Evolutionary conservation across 176 grass and related monocot species (phyloP), one percentile per base, ranked within the genome.

Genomic region (Phoenix dactylifera): DNA sequence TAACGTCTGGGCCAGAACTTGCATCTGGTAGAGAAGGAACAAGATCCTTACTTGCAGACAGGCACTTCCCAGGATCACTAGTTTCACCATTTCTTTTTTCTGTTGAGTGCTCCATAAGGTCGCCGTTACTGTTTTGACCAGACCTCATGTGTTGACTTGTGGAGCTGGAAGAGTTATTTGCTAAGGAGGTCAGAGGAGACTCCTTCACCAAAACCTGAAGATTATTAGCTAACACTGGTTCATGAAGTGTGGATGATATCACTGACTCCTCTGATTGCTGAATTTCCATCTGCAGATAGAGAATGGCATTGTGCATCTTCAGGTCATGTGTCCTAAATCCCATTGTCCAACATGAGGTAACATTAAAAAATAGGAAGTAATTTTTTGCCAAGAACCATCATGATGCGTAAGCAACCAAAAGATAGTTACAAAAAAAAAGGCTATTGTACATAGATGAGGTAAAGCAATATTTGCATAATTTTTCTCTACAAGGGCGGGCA

Each of bases 131-230:
- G 4, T 76, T 24, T 64, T 77, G 73, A 24, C 72, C 73, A 55
- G 76, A 86, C 5, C 77, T 61, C 54, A 77, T 63, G 49, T 68
- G 83, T 50, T 81, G 73, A 68, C 59, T 81, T 81, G 80, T 81
- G 24, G 83, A 80, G 69, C 77, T 86, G 58, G 83, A 86, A 77
- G 77, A 70, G 0, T 77, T 71, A 55, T 81, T 77, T 26, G 72
- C 54, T 64, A 19, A 60, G 16, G 58, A 60, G 26, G 30, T 48
- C 51, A 10, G 49, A 44, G 65, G 22, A 44, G 65, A 55, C 26
- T 68, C 65, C 52, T 44, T 68, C n/a, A 68, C 65, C 32, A 24
- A 16, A 17, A 68, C 55, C 26, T 39, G 52, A 18, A 68, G 26
- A 68, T 55, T 68, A 55, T 52, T 35, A 68, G 9, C 16, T 44